Base-by-base conservation (phyloP, 306 rosid species). In the Quercus gilva region DNA sequence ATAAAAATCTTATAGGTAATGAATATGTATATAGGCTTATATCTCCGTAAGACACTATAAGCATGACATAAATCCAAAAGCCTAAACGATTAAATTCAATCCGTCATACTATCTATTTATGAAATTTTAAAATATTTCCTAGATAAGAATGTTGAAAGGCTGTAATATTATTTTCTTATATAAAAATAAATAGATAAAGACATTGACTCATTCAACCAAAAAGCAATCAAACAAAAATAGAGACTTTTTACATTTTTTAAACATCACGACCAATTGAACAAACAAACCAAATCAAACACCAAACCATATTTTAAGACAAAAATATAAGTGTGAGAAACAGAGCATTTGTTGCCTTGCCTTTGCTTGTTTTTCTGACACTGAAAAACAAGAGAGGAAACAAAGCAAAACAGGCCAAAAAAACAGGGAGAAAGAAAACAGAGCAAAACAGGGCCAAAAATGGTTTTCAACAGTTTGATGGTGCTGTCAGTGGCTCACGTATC, bases 401-500 rank as follows among this genome's bases (percentile, higher is more conserved):
- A 41, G 33, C 45, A 41, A 41, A 41, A 20, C 55, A 60, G 41
- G 25, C 69, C 18, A 28, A 37, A 37, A 37, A 37, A 37, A 37
- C 45, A 37, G 45, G 2, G 45, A 37, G 45, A 37, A 37, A 41
- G n/a, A 13, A 25, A 55, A 58, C 55, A 33, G 20, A 31, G 52
- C 19, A 57, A 79, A 35, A 10, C 1, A 65, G 14, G 12, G 51
- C 4, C 14, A 37, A 31, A 73, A 60, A 87, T 94, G 98, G 98
- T 94, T 68, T 90, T 90, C 84, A 89, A 83, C 88, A 87, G 94
- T 82, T 5, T 68, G 49, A 55, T 91, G 4, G 83, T 90, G 87
- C 56, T 86, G 9, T 77, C 90, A 2, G 96, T 92, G 67, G 98
- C 96, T 21, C 91, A 87, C 86, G 19, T 71, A 20, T 92, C 98